phyloP scores from a whole-genome alignment of 345 rosid species.

The Gossypium thurberi region DNA sequence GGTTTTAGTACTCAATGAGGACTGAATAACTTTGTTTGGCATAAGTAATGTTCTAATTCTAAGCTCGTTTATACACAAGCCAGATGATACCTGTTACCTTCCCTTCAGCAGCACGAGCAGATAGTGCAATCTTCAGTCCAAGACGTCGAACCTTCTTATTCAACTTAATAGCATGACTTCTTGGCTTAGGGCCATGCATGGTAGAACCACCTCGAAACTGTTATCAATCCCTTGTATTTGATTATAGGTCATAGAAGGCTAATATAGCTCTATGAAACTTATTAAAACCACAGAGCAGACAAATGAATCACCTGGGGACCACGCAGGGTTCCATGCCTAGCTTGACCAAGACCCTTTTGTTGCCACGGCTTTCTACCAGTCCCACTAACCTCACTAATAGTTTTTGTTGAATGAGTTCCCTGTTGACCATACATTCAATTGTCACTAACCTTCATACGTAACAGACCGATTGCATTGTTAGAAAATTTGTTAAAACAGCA shows the following conservation, averaged over 20 bases:
- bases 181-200: constrained; percentile 93
- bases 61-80: too few relatives aligned
- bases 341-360: constrained; percentile 90
- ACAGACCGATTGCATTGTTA: neutral
- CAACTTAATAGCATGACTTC: constrained; percentile 85
- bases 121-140: constrained; percentile 83
- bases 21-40: neutral
- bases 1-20: constrained; percentile 1
- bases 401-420: constrained; percentile 97
- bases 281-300: constrained; percentile 1
- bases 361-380: constrained; percentile 87
- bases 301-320: constrained; percentile 68
- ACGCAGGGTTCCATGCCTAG: constrained; percentile 80
- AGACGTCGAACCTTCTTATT: constrained; percentile 88
- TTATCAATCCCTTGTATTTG: constrained; percentile 20
- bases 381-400: constrained; percentile 88
- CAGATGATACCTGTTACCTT: constrained; percentile 42
- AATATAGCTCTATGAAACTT: neutral
- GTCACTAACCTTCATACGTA: neutral
- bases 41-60: too few relatives aligned
- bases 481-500: too few relatives aligned
- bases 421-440: constrained; percentile 24
- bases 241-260: constrained; percentile 8
- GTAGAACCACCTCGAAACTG: constrained; percentile 88
- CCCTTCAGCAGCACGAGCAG: constrained; percentile 90